Percentiles rank a stretch among this genome's conserved stretches.
Evolutionary conservation across 2,329 filamentous ascomycete species (phyloP).

Genomic region (Arthrobotrys sinensis): DNA sequence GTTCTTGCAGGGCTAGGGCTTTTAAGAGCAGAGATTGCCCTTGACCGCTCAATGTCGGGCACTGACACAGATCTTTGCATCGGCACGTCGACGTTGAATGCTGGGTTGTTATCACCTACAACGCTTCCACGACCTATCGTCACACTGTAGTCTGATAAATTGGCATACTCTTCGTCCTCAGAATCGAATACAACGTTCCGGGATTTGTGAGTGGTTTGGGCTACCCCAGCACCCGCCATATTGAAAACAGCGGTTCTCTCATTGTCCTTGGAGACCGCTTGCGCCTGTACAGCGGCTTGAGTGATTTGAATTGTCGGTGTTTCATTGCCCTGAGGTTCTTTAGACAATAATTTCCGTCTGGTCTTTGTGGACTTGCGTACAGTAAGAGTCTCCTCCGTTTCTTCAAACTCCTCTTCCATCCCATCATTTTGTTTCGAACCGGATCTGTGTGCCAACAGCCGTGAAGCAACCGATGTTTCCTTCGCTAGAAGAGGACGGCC

Average conservation of each 20-base stretch:
- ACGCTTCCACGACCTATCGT: slow-evolving; percentile 44
- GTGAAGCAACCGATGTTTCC: neutral
- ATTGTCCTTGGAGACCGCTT: neutral
- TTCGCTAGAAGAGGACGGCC: neutral
- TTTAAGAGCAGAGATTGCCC: slow-evolving; percentile 15
- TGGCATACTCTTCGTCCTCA: slow-evolving; percentile 32
- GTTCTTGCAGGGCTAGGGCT: slow-evolving; percentile 40
- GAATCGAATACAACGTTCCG: slow-evolving; percentile 45
- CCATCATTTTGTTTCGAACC: neutral
- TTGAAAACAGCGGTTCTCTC: neutral
- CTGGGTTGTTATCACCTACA: slow-evolving; percentile 25
- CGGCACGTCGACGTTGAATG: slow-evolving; percentile 23
- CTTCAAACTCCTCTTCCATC: slow-evolving; percentile 29
- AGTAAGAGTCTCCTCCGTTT: slow-evolving; percentile 8
- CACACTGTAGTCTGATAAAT: slow-evolving; percentile 40
- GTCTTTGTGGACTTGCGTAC: slow-evolving; percentile 31
- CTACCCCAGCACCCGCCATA: neutral
- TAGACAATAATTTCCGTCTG: slow-evolving; percentile 2
- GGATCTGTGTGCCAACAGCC: neutral
- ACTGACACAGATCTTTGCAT: slow-evolving; percentile 26
- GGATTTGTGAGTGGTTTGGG: slow-evolving; percentile 2
- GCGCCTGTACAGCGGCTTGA: neutral
- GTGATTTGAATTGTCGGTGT: slow-evolving; percentile 1
- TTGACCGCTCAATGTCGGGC: slow-evolving; percentile 22
- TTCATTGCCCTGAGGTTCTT: slow-evolving; percentile 2